Conservation (phyloP, 805 yeast genomes). For the Candida schatavii region DNA sequence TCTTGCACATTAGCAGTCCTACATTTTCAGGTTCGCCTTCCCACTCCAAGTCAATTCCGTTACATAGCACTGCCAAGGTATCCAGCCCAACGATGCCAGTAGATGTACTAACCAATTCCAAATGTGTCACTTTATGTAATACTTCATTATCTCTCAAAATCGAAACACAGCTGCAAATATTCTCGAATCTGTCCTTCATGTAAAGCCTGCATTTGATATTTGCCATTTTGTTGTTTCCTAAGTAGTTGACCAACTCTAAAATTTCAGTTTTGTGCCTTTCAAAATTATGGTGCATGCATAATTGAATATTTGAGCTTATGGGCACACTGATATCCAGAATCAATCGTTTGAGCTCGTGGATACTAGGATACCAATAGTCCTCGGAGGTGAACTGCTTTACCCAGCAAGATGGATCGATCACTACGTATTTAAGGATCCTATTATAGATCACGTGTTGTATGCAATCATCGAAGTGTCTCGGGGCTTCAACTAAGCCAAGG, state of each 20-base stretch:
- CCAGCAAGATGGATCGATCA: conserved; percentile 6
- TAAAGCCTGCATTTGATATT: conserved; percentile 1
- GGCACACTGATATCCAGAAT: not conserved
- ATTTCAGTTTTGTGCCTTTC: not conserved
- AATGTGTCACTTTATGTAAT: not conserved
- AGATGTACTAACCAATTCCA: not conserved
- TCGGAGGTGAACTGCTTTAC: conserved; percentile 2
- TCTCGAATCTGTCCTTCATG: conserved; percentile 2
- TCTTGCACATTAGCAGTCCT: too few relatives aligned
- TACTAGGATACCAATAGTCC: conserved; percentile 5
- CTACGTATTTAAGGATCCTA: conserved; percentile 2
- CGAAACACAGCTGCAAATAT: conserved; percentile 3
- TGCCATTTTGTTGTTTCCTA: not conserved
- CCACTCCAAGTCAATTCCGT: not conserved
- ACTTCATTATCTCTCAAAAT: not conserved
- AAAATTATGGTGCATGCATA: conserved; percentile 4
- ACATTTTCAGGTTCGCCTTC: not conserved
- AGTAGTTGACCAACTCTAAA: not conserved
- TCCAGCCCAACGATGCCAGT: not conserved
- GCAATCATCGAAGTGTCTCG: not conserved
- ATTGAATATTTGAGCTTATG: conserved; percentile 1
- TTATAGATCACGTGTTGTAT: not conserved
- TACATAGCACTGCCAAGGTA: not conserved
- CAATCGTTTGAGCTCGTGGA: not conserved
- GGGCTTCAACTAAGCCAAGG: not conserved